Evolutionary conservation across 768 basidiomycete genomes (phyloP).

Genomic region (Lactarius deliciosus): DNA sequence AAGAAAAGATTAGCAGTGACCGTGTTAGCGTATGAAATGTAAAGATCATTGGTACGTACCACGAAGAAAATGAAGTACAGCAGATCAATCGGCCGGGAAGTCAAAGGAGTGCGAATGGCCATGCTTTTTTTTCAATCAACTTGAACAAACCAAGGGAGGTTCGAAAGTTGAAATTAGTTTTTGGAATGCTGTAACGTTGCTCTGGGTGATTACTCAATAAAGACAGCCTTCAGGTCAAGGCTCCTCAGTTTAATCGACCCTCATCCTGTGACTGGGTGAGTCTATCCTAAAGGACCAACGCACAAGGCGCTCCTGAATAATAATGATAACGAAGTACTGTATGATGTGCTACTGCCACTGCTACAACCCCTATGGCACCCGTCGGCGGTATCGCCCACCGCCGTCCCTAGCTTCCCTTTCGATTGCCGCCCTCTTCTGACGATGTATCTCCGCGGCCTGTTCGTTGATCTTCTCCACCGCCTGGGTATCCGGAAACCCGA

Average conservation of each 20-base stretch:
- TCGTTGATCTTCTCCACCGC: conserved; percentile 74
- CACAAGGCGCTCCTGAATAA: background rate
- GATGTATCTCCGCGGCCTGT: conserved; percentile 69
- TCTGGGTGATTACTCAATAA: no score
- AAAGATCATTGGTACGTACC: conserved; percentile 39
- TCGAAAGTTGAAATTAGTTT: background rate
- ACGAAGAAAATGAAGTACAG: conserved; percentile 72
- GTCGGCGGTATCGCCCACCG: conserved; percentile 17
- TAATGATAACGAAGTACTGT: background rate
- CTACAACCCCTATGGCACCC: background rate
- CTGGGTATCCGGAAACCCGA: conserved; percentile 88
- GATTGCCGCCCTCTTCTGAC: conserved; percentile 57
- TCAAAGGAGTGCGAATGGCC: conserved; percentile 40
- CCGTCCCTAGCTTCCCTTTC: conserved; percentile 51
- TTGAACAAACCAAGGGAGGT: background rate
- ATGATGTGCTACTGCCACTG: background rate
- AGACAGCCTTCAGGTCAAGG: no score
- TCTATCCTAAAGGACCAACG: background rate
- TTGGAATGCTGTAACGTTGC: background rate
- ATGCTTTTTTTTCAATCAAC: background rate
- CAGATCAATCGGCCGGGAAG: conserved; percentile 60
- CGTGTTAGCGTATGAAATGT: background rate
- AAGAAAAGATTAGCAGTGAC: background rate
- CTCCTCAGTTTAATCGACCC: no score
- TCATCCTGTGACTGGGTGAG: background rate